These are phyloP conservation scores for Leccinum olivaceopallidum DNA, from an alignment of 768 basidiomycete species.

Conservation along the genomic window DNA sequence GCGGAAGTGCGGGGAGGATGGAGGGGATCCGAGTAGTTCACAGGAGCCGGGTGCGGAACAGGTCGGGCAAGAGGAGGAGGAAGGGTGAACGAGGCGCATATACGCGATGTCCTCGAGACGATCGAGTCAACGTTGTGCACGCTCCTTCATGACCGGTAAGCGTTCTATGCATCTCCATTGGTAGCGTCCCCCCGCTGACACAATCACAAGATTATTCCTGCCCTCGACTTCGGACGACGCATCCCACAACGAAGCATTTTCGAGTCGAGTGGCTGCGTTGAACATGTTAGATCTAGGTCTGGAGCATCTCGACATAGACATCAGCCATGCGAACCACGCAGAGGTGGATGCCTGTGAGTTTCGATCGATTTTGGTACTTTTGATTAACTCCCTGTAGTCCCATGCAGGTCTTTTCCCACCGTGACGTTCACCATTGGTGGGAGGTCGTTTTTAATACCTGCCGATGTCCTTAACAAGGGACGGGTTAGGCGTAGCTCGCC, in stretches of 20 bases:
- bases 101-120: conserved; percentile 63
- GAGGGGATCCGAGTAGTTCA: conserved; percentile 13
- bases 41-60: conserved; percentile 12
- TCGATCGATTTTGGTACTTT: no score
- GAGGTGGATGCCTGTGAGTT: conserved; percentile 44
- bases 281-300: conserved; percentile 88
- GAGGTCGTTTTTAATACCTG: no score
- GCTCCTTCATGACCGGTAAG: conserved; percentile 82
- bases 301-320: conserved; percentile 87
- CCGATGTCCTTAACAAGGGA: no score
- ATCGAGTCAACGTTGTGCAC: conserved; percentile 74
- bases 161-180: no score
- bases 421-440: no score
- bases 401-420: no score
- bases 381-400: no score
- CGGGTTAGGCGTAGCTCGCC: no score
- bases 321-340: conserved; percentile 48
- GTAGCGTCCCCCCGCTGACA: neutral
- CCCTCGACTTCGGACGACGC: conserved; percentile 75
- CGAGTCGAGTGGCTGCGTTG: conserved; percentile 86
- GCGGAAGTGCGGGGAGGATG: conserved; percentile 11
- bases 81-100: conserved; percentile 45
- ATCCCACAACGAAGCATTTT: conserved; percentile 87
- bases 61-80: conserved; percentile 25
- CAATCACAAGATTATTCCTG: conserved; percentile 63